Base-by-base conservation (phyloP, 148 eudicot genomes). In the Arctostaphylos glauca region DNA sequence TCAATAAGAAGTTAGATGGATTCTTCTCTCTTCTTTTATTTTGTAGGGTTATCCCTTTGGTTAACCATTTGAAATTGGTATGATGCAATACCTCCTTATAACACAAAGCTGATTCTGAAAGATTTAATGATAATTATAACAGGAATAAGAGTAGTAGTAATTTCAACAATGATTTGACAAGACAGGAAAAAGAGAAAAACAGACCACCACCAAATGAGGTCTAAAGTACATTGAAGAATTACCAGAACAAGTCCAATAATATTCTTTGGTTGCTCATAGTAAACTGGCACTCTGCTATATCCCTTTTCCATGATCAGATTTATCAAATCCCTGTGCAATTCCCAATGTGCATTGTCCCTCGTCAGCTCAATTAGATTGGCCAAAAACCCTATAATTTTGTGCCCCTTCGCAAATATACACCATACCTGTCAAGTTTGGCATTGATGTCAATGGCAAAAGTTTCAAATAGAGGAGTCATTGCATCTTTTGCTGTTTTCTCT, bases 281-380 rank as follows among this genome's bases (percentile, higher is more conserved):
- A 90, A 52, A 90, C 90, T 14, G 94, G 94, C 60, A 92, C 87
- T 81, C 94, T 89, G 79, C 94, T 90, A 46, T 92, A 89, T 41
- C 94, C 92, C 81, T 80, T 85, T 56, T 86, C 90, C 78, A 89
- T 21, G 58, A 92, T 92, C 83, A 85, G 50, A 56, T 80, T 84
- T 86, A 89, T 88, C 86, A 89, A 25, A 38, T 81, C 74, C 87
- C 89, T 91, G 88, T 56, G 6, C 43, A 59, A 25, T 85, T 58
- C 58, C 77, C 38, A 59, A 49, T 49, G 4, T 19, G 76, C 9
- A 47, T 52, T 47, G 25, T 5, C 23, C 19, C 5, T 47, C 25
- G 48, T 73, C 31, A 73, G 3, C 76, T 73, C 56, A 74, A 3
- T 8, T 50, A n/a, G 12, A 64, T 64, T 9, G 21, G 25, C 6